Base-by-base conservation (phyloP, 2,329 filamentous ascomycete species). In the Clonostachys solani region DNA sequence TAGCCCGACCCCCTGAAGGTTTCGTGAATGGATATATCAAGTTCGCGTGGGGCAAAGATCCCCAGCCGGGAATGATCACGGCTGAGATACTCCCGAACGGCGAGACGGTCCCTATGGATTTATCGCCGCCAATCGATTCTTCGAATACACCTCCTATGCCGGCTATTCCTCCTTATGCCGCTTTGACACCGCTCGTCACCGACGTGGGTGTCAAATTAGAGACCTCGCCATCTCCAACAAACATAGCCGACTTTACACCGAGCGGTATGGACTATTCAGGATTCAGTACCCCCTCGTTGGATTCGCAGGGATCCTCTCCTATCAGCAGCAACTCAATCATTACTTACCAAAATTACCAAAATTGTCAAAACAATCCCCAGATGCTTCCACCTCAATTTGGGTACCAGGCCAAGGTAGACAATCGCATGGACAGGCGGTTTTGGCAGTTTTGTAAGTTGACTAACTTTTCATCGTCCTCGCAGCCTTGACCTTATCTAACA, bases 1-100 rank as follows among this genome's bases (percentile, higher is more conserved):
- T 61, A 46, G 12, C 40, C 38, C 59, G 64, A 6, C 66, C 66
- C 2, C 35, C 52, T 4, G 60, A 63, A 38, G 66, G 66, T 15
- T 56, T 57, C 40, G 62, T 68, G 33, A 67, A 68, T 43, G 63
- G 65, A 3, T 68, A 68, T 49, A 59, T 68, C 48, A 68, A 68
- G 46, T 65, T 68, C 42, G 57, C 62, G 43, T 68, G 65, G 65
- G 59, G 60, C n/a, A 44, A 56, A 40, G 50, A 50, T 10, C 10
- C 23, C 23, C 23, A 29, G 10, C 23, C 23, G 23, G 23, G 23
- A 9, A 9, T 29, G 23, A 29, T 29, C 23, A 29, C 23, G 23
- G 23, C 23, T 29, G 10, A 29, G 23, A 9, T 29, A 29, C 23
- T 29, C 23, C 23, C 8, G 23, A 29, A 29, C 23, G 23, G 23